A percentile compares a stretch with the other conserved stretches of the same genome.
Evolutionary conservation across 75 land plant genomes (phyloP).

Genomic region (Larix kaempferi): DNA sequence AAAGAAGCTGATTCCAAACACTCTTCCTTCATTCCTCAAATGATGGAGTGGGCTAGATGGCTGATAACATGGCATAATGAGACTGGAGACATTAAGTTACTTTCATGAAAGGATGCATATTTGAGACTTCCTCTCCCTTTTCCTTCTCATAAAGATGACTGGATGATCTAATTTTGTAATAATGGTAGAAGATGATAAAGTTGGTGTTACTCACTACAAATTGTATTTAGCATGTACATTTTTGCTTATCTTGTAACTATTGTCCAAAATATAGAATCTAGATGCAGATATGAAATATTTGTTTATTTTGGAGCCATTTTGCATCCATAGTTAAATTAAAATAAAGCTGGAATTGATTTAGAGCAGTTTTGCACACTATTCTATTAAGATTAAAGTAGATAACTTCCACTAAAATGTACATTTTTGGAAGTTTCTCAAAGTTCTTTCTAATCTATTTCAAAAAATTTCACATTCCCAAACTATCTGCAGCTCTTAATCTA

Average conservation of each 20-base stretch:
- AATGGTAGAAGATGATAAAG: slow-evolving; percentile 78
- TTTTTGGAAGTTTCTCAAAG: not conserved
- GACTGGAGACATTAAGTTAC: too few relatives aligned
- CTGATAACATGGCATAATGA: too few relatives aligned
- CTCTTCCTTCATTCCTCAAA: slow-evolving; percentile 11
- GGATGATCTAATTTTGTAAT: slow-evolving; percentile 83
- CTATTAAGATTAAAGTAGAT: too few relatives aligned
- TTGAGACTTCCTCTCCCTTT: slow-evolving; percentile 62
- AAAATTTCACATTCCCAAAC: not conserved
- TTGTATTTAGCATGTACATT: not conserved
- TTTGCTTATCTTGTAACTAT: not conserved
- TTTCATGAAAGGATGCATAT: too few relatives aligned
- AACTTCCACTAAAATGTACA: too few relatives aligned
- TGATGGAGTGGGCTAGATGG: not conserved
- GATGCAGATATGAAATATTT: not conserved
- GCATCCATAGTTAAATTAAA: not conserved
- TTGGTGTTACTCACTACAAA: slow-evolving; percentile 16
- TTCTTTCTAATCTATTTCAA: not conserved
- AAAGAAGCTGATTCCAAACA: slow-evolving; percentile 67
- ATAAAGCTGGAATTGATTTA: not conserved
- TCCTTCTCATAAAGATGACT: slow-evolving; percentile 68
- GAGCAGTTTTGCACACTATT: too few relatives aligned
- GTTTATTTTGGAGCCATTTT: not conserved
- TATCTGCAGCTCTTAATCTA: not conserved
- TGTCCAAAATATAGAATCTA: not conserved